Conservation (phyloP, 2,329 filamentous ascomycete species). For the Didymella sp. region DNA sequence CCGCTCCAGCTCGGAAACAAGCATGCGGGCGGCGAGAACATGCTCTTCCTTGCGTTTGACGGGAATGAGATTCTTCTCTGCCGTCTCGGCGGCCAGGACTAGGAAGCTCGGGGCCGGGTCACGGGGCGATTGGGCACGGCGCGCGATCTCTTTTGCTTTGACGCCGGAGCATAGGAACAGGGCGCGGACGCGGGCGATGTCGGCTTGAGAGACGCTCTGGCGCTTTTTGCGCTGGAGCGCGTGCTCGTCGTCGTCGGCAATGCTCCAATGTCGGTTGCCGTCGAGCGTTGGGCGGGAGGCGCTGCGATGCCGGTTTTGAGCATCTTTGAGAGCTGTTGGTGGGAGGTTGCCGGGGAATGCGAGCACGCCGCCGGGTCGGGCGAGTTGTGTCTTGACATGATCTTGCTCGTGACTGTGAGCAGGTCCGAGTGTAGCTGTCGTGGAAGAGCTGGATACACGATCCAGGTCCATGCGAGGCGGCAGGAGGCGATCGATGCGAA, state of each 20-base stretch:
- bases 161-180: constrained; percentile 85
- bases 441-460: constrained; percentile 34
- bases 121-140: constrained; percentile 63
- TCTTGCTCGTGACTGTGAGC: constrained; percentile 34
- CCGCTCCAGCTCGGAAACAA: constrained; percentile 58
- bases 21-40: constrained; percentile 60
- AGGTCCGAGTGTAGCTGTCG: constrained; percentile 31
- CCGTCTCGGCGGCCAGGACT: constrained; percentile 51
- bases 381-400: constrained; percentile 42
- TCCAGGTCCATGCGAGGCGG: constrained; percentile 59
- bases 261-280: constrained; percentile 64
- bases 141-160: constrained; percentile 81
- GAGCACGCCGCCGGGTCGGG: constrained; percentile 37
- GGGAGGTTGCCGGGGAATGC: constrained; percentile 36
- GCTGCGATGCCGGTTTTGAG: constrained; percentile 26
- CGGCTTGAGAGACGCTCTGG: constrained; percentile 60
- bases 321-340: constrained; percentile 38
- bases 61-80: constrained; percentile 53
- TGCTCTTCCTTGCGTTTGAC: constrained; percentile 60
- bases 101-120: constrained; percentile 46
- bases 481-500: constrained; percentile 55
- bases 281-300: constrained; percentile 48
- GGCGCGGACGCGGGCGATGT: constrained; percentile 79
- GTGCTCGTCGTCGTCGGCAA: constrained; percentile 57
- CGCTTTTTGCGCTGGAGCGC: constrained; percentile 35